Evolutionary conservation across 805 yeast species (phyloP), one percentile per base, ranked within the genome.

Genomic region (Huiozyma naganishii): DNA sequence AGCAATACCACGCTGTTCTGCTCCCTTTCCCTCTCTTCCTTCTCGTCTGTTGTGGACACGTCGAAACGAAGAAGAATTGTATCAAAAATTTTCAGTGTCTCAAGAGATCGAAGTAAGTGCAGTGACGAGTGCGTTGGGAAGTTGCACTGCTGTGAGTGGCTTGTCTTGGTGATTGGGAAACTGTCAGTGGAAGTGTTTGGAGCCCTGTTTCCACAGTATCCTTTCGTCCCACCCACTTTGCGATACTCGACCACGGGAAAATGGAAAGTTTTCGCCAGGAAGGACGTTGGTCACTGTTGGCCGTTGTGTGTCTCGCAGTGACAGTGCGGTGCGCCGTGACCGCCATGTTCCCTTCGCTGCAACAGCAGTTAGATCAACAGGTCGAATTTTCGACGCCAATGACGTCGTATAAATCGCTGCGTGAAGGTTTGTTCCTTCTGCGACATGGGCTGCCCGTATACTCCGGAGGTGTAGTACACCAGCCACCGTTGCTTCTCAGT

Each of bases 381-480:
- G 64, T 61, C 7, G 63, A 61, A 45, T 58, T 62, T 40, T 61
- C 66, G 4, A 60, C 65, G 1, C 67, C 67, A 1, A 52, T 61
- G 41, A 60, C 60, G 1, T 61, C 66, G 2, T 61, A 51, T 37
- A 55, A 77, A 53, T 69, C 77, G 35, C 57, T 84, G 36, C 62
- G 70, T 51, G 94, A 83, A 57, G 89, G 89, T 9, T 65, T 83
- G 8, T 84, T 73, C 51, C 70, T 84, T 41, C 63, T 76, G 44
- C 59, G 68, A 3, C 73, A 79, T 52, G 71, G 70, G 17, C 67
- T 83, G 41, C 71, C 79, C n/a, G 77, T 87, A 7, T 90, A 87
- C 55, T 77, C 77, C 48, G 96, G 97, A 7, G 94, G 94, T 27
- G 78, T 88, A 12, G 81, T 82, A 32, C 90, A 87, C 61, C 95